Evolutionary conservation across 1,284 basidiomycete genomes (phyloP).

Genomic region (Apiotrichum domesticum): DNA sequence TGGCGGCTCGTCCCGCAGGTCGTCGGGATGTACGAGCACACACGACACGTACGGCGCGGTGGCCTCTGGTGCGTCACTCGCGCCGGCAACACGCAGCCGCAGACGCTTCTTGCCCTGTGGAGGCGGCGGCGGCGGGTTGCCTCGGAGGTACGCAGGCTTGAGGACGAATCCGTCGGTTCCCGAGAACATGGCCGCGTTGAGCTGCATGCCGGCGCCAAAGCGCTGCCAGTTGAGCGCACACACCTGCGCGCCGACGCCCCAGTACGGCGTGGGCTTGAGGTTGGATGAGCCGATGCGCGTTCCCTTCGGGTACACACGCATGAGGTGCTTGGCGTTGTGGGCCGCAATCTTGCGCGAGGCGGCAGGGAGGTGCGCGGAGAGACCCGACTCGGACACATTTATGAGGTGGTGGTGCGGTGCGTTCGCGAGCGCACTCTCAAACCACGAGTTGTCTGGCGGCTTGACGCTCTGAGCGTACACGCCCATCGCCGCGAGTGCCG

Average conservation of each 20-base stretch:
- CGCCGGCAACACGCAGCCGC: constrained; percentile 10
- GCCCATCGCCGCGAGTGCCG: constrained; percentile 11
- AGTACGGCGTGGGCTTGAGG: constrained; percentile 82
- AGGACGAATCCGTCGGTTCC: constrained; percentile 82
- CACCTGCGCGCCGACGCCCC: constrained; percentile 84
- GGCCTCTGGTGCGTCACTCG: constrained; percentile 6
- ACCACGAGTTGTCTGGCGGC: constrained; percentile 15
- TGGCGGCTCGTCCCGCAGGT: constrained; percentile 10
- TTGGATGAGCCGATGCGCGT: constrained; percentile 76
- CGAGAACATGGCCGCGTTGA: constrained; percentile 89
- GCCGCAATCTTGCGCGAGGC: constrained; percentile 49
- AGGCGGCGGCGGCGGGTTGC: background rate
- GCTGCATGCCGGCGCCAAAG: constrained; percentile 59
- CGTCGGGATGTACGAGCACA: constrained; percentile 12
- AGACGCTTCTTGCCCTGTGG: constrained; percentile 3
- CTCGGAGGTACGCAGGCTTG: constrained; percentile 57
- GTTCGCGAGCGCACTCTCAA: constrained; percentile 4
- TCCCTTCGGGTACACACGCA: constrained; percentile 85
- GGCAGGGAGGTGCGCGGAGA: constrained; percentile 7
- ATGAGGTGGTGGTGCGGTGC: constrained; percentile 15
- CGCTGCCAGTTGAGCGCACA: constrained; percentile 99
- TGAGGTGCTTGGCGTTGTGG: constrained; percentile 79
- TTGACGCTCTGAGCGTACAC: constrained; percentile 16
- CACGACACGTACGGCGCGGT: constrained; percentile 15
- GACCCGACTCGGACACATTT: constrained; percentile 16